Evolutionary conservation across 2,329 filamentous ascomycete species (phyloP), one percentile per base, ranked within the genome.

Genomic region (Bipolaris bicolor): DNA sequence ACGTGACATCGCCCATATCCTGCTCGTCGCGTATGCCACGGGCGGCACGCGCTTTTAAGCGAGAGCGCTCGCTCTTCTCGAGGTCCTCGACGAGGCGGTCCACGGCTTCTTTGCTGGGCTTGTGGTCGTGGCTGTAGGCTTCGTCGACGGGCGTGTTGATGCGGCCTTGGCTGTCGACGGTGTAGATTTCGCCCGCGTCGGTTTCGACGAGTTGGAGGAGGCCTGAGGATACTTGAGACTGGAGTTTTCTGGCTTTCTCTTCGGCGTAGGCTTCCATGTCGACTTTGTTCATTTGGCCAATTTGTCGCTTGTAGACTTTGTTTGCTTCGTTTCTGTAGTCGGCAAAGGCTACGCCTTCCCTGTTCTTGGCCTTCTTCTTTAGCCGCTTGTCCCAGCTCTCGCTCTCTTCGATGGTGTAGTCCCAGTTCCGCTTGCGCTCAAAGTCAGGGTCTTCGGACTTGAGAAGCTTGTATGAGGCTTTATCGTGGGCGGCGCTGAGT

Each of bases 341-440:
- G 70, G 90, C 86, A 79, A 99, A 99, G 2, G 91, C 90, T 57
- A 92, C 91, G 76, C 94, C 88, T 74, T 97, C 91, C 61, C 90
- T 84, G 70, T 90, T 89, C 16, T 86, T 85, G 57, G 87, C 86
- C 80, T 92, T 96, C 83, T 96, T 96, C 71, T 89, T 90, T 76
- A 96, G 81, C 31, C 93, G 88, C 79, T 89, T 89, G 77, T 99
- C 95, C 95, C 95, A 99, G 65, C 85, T 87, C 79, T 97, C 95
- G 67, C 88, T 90, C 79, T 99, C 95, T 63, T 99, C 95, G 6
- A 94, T 82, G 0, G 95, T 99, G 91, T 95, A 99, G 80, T 98
- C 95, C 95, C 95, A 99, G 1, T 95, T 95, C 39, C 95, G 88
- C 79, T 98, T 97, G 65, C 95, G 90, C 82, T 99, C 95, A 72